A percentile compares a stretch with the other conserved stretches of the same genome.
phyloP scores from a whole-genome alignment of 192 early-diverging fungal genomes.

The Phycomyces blakesleeanus region DNA sequence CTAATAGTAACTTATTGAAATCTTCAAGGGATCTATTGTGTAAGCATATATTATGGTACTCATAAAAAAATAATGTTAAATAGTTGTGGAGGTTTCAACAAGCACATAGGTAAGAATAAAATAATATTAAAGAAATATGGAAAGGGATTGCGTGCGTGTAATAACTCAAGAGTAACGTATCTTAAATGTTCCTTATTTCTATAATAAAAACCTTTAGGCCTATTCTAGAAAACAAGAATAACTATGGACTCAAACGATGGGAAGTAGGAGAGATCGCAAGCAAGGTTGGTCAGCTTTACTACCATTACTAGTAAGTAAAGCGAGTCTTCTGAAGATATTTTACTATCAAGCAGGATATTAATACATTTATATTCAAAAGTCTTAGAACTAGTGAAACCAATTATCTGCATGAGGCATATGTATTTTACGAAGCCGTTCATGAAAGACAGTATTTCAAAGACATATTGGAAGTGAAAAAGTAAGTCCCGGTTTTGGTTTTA shows the following conservation, averaged over 20 bases:
- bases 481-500: slow-evolving; percentile 7
- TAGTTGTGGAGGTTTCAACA: slow-evolving; percentile 95
- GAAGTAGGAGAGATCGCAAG: slow-evolving; percentile 98
- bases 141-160: too few relatives aligned
- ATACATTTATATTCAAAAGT: slow-evolving; percentile 33
- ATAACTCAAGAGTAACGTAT: too few relatives aligned
- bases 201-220: slow-evolving; percentile 42
- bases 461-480: slow-evolving; percentile 91
- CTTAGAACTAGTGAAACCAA: slow-evolving; percentile 95
- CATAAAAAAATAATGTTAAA: too few relatives aligned
- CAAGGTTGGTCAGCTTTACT: slow-evolving; percentile 93
- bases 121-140: neutral
- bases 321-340: neutral
- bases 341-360: slow-evolving; percentile 50
- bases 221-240: slow-evolving; percentile 81
- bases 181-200: neutral
- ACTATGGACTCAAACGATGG: slow-evolving; percentile 93
- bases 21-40: too few relatives aligned
- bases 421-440: slow-evolving; percentile 95
- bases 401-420: slow-evolving; percentile 89
- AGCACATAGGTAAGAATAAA: slow-evolving; percentile 62
- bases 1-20: too few relatives aligned
- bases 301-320: slow-evolving; percentile 65
- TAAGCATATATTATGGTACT: too few relatives aligned
- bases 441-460: slow-evolving; percentile 94